phyloP scores from a whole-genome alignment of 2,329 filamentous ascomycete species.

The Orbilia brochopaga region DNA sequence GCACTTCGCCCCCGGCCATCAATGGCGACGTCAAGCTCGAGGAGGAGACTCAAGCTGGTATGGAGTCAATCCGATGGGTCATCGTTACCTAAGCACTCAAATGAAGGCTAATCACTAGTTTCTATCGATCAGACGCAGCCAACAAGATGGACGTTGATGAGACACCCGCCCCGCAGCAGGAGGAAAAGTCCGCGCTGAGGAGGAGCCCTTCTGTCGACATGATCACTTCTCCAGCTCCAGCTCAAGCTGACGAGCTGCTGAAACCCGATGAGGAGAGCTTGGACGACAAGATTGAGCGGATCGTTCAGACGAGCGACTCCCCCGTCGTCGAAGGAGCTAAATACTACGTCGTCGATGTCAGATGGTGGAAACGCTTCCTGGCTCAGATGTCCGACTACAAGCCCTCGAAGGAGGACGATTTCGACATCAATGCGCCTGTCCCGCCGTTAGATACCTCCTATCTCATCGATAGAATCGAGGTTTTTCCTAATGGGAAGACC shows the following conservation, averaged over 20 bases:
- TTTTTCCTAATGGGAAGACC: slow-evolving; percentile 30
- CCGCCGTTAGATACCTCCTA: slow-evolving; percentile 56
- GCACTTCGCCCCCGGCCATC: neutral
- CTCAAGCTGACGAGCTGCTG: slow-evolving; percentile 17
- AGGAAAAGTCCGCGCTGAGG: slow-evolving; percentile 16
- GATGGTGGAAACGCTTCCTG: slow-evolving; percentile 78
- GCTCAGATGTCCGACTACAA: slow-evolving; percentile 61
- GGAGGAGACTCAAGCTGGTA: slow-evolving; percentile 24
- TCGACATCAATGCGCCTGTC: slow-evolving; percentile 75
- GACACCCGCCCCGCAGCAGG: slow-evolving; percentile 6
- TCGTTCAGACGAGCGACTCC: slow-evolving; percentile 61
- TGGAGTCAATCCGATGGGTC: neutral
- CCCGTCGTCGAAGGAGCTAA: slow-evolving; percentile 73
- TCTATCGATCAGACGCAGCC: neutral
- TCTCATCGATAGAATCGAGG: slow-evolving; percentile 30
- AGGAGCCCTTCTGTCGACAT: slow-evolving; percentile 45
- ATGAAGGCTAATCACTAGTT: slow-evolving; percentile 1
- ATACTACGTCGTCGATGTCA: slow-evolving; percentile 77
- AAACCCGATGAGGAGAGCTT: slow-evolving; percentile 55
- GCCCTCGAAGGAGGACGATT: slow-evolving; percentile 61
- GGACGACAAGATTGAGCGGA: slow-evolving; percentile 74
- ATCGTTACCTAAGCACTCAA: neutral
- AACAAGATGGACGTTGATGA: slow-evolving; percentile 45
- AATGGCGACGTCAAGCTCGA: slow-evolving; percentile 12
- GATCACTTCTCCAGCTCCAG: slow-evolving; percentile 40